Conservation (phyloP, 768 basidiomycete genomes). For the Collybia nuda region DNA sequence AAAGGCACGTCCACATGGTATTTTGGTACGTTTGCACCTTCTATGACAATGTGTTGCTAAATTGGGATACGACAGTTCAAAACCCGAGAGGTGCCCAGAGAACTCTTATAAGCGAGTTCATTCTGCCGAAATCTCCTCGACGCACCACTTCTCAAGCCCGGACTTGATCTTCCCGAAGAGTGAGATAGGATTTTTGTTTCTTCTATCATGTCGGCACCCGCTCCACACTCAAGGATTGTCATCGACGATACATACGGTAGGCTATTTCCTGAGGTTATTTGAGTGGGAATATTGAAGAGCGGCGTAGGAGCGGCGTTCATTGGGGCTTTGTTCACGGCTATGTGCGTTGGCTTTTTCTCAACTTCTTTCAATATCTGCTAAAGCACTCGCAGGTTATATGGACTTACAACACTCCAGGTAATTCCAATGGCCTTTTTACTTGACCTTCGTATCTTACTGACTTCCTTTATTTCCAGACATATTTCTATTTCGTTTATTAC, state of each 20-base stretch:
- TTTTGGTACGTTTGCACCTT: no score
- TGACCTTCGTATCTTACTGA: neutral
- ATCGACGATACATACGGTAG: slow-evolving; percentile 24
- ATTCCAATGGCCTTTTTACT: neutral
- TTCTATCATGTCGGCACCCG: slow-evolving; percentile 2
- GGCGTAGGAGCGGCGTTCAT: slow-evolving; percentile 21
- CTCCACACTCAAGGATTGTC: neutral
- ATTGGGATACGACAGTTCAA: no score
- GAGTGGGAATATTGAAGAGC: slow-evolving; percentile 8
- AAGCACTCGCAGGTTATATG: slow-evolving; percentile 25
- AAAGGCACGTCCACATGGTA: no score
- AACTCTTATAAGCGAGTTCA: no score
- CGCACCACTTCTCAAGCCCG: no score
- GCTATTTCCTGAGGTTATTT: neutral
- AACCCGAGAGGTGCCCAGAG: no score
- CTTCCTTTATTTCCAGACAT: slow-evolving; percentile 22
- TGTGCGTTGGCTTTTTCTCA: slow-evolving; percentile 18
- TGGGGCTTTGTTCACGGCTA: slow-evolving; percentile 30
- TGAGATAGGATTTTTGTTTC: neutral
- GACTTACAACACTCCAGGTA: slow-evolving; percentile 35
- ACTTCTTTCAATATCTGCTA: neutral
- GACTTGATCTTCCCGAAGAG: neutral
- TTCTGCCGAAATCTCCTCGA: no score
- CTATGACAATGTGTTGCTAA: no score
- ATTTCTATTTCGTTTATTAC: slow-evolving; percentile 32